phyloP scores from a whole-genome alignment of 257 asterid genomes.

The Marsdenia floribunda region DNA sequence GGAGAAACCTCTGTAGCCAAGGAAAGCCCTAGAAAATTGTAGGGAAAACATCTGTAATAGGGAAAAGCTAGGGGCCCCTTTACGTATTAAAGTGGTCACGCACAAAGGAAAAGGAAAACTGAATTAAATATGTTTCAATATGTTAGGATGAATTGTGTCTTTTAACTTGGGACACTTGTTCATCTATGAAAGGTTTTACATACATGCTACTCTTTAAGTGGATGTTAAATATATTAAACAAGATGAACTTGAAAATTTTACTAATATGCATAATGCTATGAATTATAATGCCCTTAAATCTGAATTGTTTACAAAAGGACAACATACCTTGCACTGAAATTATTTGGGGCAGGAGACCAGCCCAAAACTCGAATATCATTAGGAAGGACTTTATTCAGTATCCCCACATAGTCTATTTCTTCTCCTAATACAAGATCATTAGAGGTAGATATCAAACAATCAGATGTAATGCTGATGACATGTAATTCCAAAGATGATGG shows the following conservation, averaged over 20 bases:
- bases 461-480: background rate
- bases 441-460: background rate
- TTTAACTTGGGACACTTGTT: background rate
- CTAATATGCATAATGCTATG: background rate
- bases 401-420: slow-evolving; percentile 78
- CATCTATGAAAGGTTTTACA: background rate
- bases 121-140: background rate
- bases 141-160: background rate
- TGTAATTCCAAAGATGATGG: background rate
- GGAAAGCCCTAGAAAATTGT: background rate
- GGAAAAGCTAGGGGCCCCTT: background rate
- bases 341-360: slow-evolving; percentile 85
- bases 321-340: slow-evolving; percentile 80
- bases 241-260: background rate
- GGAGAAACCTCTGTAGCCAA: background rate
- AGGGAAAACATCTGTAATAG: background rate
- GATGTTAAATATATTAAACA: background rate
- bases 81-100: background rate
- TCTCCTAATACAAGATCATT: slow-evolving; percentile 41
- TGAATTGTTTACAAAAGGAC: background rate
- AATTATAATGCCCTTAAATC: slow-evolving; percentile 4
- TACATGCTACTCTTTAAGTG: background rate
- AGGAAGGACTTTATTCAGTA: slow-evolving; percentile 75
- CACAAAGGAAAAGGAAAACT: background rate
- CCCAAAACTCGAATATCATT: slow-evolving; percentile 81